Evolutionary conservation across 73 alveolate genomes (phyloP), one percentile per base, ranked within the genome.

Genomic region (Paramecium sonneborni): DNA sequence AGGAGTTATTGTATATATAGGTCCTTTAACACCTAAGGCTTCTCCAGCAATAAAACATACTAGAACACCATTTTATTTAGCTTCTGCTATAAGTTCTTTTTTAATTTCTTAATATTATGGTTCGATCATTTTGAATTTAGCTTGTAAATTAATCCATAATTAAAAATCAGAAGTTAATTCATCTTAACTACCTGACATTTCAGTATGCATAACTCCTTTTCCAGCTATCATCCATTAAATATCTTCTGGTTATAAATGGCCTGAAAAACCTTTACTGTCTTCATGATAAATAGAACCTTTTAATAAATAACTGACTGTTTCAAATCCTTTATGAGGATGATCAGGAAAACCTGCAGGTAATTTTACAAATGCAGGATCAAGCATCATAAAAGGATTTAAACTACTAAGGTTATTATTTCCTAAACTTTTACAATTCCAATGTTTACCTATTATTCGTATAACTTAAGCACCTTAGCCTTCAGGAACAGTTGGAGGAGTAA

Each of bases 181-280:
- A n/a, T 92, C 93, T 34, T 24, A 79, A 67, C 97, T 85, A 1
- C 92, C 97, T 12, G 98, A 98, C 97, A 97, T 97, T 82, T 97
- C 99, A 21, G 99, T 94, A 88, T 97, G 99, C 48, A 97, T 92
- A 30, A 97, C 95, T 21, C 99, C 99, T 52, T 93, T 93, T 26
- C 99, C 99, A 5, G 99, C 99, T 1, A 99, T 97, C 99, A 97
- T 97, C 99, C 99, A 97, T 85, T 97, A 94, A 12, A 96, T 93
- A 35, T 95, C 99, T 12, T 99, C 99, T 5, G 97, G 93, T 67
- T 92, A 93, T 6, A 96, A 57, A 28, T 43, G 57, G 11, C 98
- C 97, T 18, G 55, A 18, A 93, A 85, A 92, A 38, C 98, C 98
- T 92, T 94, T 92, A 72, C 95, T 94, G 70, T 97, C 99, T 55